phyloP scores from a whole-genome alignment of 2,329 filamentous ascomycete species.

The Pseudopithomyces maydicus region DNA sequence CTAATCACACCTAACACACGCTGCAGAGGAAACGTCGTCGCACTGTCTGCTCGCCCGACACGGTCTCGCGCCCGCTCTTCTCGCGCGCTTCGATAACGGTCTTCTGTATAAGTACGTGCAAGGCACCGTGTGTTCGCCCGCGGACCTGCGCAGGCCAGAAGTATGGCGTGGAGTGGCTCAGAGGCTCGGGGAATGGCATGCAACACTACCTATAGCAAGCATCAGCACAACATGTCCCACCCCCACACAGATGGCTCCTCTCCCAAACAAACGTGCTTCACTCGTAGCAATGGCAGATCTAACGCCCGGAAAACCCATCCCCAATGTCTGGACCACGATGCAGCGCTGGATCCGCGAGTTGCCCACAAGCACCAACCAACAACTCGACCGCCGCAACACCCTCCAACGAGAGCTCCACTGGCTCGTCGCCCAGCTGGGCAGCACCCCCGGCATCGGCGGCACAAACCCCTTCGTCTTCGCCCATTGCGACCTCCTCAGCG shows the following conservation, averaged over 20 bases:
- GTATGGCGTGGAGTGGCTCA: constrained; percentile 85
- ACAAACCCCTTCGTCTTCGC: constrained; percentile 82
- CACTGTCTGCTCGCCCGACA: constrained; percentile 87
- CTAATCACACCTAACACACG: constrained; percentile 14
- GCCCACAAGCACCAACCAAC: constrained; percentile 71
- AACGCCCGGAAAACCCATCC: constrained; percentile 71
- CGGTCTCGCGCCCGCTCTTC: constrained; percentile 80
- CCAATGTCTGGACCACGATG: constrained; percentile 93
- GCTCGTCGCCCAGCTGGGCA: constrained; percentile 73
- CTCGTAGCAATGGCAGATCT: constrained; percentile 43
- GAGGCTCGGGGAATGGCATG: constrained; percentile 92
- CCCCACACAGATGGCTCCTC: constrained; percentile 33
- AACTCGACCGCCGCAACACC: constrained; percentile 68
- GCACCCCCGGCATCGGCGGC: constrained; percentile 74
- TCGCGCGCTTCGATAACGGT: constrained; percentile 93
- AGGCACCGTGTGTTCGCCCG: constrained; percentile 77
- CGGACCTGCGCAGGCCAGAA: constrained; percentile 75
- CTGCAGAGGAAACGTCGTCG: constrained; percentile 63
- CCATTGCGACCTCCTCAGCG: constrained; percentile 94
- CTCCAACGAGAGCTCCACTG: constrained; percentile 77
- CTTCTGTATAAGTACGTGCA: constrained; percentile 92
- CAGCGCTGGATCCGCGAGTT: constrained; percentile 93
- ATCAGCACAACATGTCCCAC: constrained; percentile 49
- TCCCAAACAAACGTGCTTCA: constrained; percentile 41
- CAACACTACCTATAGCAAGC: constrained; percentile 63